These are phyloP conservation scores for Martensiomyces pterosporus DNA, from an alignment of 192 early-diverging fungal species.

Conservation along the genomic window DNA sequence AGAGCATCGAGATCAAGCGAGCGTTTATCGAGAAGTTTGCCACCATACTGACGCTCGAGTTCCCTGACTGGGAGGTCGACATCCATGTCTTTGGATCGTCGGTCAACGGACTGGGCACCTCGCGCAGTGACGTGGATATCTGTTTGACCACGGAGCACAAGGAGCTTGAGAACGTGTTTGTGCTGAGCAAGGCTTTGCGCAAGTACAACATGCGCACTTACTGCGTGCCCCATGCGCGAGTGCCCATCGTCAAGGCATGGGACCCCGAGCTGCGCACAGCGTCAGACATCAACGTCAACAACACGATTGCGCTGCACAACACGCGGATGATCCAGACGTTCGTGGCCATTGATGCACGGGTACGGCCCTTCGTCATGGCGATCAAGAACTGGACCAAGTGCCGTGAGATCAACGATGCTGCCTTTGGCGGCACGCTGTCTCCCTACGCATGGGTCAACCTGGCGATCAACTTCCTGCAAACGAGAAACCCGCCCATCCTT, in stretches of 20 bases:
- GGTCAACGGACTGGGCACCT: conserved; percentile 82
- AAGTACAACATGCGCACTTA: conserved; percentile 79
- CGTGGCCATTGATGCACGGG: conserved; percentile 80
- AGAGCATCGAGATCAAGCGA: conserved; percentile 61
- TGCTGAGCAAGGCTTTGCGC: conserved; percentile 66
- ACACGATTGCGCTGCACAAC: conserved; percentile 84
- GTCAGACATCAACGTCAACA: conserved; percentile 95
- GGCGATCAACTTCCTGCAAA: conserved; percentile 90
- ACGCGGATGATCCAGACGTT: conserved; percentile 86
- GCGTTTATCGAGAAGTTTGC: conserved; percentile 79
- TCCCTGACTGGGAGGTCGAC: conserved; percentile 70
- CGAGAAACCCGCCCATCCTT: conserved; percentile 81
- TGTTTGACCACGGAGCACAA: conserved; percentile 84
- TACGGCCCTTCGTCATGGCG: conserved; percentile 86
- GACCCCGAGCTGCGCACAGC: conserved; percentile 85
- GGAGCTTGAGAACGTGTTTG: conserved; percentile 69
- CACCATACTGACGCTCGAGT: conserved; percentile 71
- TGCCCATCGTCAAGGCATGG: conserved; percentile 89
- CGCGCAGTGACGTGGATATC: conserved; percentile 84
- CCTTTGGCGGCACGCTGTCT: conserved; percentile 88
- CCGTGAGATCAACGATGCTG: conserved; percentile 85
- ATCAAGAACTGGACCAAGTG: conserved; percentile 91
- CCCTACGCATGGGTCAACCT: conserved; percentile 95
- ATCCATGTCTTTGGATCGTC: conserved; percentile 93
- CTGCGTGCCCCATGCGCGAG: conserved; percentile 80